Conservation (phyloP, 306 rosid genomes). For the Medicago lupulina region DNA sequence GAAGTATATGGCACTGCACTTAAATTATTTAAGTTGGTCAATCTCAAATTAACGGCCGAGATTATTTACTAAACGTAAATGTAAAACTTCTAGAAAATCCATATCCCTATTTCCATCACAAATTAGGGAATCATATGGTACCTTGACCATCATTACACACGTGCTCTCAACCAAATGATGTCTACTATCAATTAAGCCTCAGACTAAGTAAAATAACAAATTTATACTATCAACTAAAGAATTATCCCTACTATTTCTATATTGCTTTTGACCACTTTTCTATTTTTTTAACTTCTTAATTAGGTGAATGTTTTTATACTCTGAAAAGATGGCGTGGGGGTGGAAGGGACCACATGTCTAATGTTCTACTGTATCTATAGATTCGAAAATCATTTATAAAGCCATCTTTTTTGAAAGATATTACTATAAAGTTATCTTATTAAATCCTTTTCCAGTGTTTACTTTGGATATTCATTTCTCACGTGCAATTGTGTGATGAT, state of each 20-base stretch:
- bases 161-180: slow-evolving; percentile 53
- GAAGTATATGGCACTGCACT: too few relatives aligned
- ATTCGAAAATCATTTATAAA: slow-evolving; percentile 30
- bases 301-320: slow-evolving; percentile 25
- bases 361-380: slow-evolving; percentile 8
- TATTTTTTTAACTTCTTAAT: slow-evolving; percentile 8
- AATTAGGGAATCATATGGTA: slow-evolving; percentile 36
- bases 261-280: slow-evolving; percentile 37
- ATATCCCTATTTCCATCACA: slow-evolving; percentile 39
- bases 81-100: not conserved
- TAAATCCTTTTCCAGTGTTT: not conserved
- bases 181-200: slow-evolving; percentile 47
- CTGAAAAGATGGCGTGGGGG: slow-evolving; percentile 35
- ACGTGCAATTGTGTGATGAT: slow-evolving; percentile 39
- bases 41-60: not conserved
- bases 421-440: slow-evolving; percentile 15
- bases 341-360: slow-evolving; percentile 42
- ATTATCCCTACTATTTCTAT: slow-evolving; percentile 13
- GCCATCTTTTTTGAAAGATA: not conserved
- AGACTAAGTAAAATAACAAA: slow-evolving; percentile 37
- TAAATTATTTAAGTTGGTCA: not conserved
- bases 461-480: slow-evolving; percentile 33
- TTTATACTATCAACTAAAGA: not conserved
- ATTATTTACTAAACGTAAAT: not conserved
- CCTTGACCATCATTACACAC: slow-evolving; percentile 48